These are phyloP conservation scores for Lepidium africanum DNA, from an alignment of 345 rosid genomes.

Conservation along the genomic window DNA sequence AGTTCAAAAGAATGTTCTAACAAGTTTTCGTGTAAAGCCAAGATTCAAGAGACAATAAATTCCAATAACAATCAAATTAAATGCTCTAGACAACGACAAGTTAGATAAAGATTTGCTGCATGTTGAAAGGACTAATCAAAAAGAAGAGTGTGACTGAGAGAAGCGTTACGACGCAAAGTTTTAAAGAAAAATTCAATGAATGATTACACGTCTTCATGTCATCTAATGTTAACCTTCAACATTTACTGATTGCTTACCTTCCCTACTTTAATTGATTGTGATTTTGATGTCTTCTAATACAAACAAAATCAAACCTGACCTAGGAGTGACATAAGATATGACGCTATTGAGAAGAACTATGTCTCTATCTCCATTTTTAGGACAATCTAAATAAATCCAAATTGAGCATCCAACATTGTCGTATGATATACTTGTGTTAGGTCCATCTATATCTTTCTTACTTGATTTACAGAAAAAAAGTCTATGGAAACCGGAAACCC, in stretches of 20 bases:
- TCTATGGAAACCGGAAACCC: too few species aligned
- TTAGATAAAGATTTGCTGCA: background rate
- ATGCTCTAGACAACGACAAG: background rate
- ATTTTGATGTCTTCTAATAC: slow-evolving; percentile 2
- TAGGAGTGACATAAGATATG: background rate
- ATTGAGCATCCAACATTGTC: background rate
- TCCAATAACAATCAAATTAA: background rate
- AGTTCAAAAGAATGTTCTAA: background rate
- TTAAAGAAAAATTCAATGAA: background rate
- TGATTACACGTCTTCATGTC: slow-evolving; percentile 13
- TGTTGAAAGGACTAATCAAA: background rate
- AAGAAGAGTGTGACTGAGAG: slow-evolving; percentile 14
- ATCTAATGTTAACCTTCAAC: background rate
- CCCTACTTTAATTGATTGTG: slow-evolving; percentile 7
- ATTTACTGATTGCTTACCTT: slow-evolving; percentile 1
- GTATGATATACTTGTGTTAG: background rate
- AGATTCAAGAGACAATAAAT: background rate
- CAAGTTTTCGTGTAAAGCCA: background rate
- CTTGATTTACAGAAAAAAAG: too few species aligned
- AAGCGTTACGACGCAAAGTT: background rate
- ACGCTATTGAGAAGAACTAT: background rate
- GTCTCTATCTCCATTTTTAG: background rate
- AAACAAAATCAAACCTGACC: background rate
- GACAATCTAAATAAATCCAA: background rate
- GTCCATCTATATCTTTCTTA: too few species aligned